These are phyloP conservation scores for Coemansia sp. DNA, from an alignment of 192 early-diverging fungal genomes.

Conservation along the genomic window DNA sequence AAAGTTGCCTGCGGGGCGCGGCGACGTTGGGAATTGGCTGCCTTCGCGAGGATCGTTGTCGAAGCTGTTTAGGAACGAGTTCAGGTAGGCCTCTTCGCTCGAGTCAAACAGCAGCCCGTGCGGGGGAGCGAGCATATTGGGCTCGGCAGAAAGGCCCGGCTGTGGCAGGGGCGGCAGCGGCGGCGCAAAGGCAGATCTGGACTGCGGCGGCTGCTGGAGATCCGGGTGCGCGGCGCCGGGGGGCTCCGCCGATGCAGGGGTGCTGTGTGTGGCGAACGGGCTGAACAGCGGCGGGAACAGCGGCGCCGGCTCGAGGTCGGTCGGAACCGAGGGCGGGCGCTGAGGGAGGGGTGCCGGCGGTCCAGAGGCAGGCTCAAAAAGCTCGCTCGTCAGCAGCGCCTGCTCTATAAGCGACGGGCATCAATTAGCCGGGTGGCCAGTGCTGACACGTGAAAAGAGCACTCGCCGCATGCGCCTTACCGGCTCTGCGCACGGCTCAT, in stretches of 20 bases:
- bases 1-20: conserved; percentile 30
- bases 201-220: neutral
- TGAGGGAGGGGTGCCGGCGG: conserved; percentile 13
- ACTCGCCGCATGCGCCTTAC: too few species aligned
- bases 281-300: conserved; percentile 16
- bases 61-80: conserved; percentile 46
- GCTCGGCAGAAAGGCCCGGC: neutral
- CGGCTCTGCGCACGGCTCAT: too few species aligned
- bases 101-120: conserved; percentile 33
- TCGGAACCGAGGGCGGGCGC: conserved; percentile 42
- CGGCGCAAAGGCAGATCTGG: neutral
- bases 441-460: conserved; percentile 9
- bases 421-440: neutral
- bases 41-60: conserved; percentile 35
- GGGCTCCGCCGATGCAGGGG: neutral
- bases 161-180: too few species aligned
- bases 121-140: neutral
- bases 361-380: conserved; percentile 29
- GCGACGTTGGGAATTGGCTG: conserved; percentile 24
- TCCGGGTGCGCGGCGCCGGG: neutral
- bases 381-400: conserved; percentile 30
- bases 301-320: conserved; percentile 38
- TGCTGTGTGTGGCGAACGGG: neutral
- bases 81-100: conserved; percentile 42
- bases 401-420: conserved; percentile 20